A percentile compares a stretch with the other conserved stretches of the same genome.
phyloP scores from a whole-genome alignment of 2,329 filamentous ascomycete genomes.

The Beauveria sp. region DNA sequence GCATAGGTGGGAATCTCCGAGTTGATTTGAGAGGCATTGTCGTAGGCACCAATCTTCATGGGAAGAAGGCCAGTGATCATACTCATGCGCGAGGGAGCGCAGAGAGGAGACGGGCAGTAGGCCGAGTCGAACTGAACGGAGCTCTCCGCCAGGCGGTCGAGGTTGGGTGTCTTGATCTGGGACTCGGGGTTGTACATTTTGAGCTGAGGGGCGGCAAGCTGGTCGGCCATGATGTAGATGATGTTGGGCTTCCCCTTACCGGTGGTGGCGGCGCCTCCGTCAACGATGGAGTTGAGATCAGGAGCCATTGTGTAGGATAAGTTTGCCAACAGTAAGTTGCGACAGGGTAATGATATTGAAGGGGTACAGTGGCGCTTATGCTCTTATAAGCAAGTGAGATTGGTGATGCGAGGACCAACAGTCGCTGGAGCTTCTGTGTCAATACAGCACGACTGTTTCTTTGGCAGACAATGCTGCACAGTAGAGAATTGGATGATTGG shows the following conservation, averaged over 20 bases:
- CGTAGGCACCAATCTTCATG: slow-evolving; percentile 84
- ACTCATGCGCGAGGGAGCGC: slow-evolving; percentile 86
- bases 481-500: slow-evolving; percentile 15
- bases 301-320: slow-evolving; percentile 49
- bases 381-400: background rate
- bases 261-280: slow-evolving; percentile 22
- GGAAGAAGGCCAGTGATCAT: slow-evolving; percentile 90
- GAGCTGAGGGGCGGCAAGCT: slow-evolving; percentile 81
- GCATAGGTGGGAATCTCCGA: slow-evolving; percentile 87
- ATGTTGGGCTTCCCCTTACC: slow-evolving; percentile 31
- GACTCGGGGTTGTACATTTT: slow-evolving; percentile 87
- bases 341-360: background rate
- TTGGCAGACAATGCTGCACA: slow-evolving; percentile 12
- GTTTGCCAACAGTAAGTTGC: background rate
- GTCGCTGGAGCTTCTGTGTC: background rate
- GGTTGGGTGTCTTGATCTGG: slow-evolving; percentile 85
- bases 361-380: background rate
- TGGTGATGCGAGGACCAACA: background rate
- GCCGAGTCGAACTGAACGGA: slow-evolving; percentile 89
- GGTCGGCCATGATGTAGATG: slow-evolving; percentile 90
- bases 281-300: slow-evolving; percentile 64
- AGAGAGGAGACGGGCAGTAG: slow-evolving; percentile 89
- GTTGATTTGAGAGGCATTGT: slow-evolving; percentile 79
- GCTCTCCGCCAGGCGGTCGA: slow-evolving; percentile 71
- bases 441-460: background rate